A percentile compares a stretch with the other conserved stretches of the same genome.
Conservation (phyloP, 2,329 filamentous ascomycete species). For the Fusarium sp. region DNA sequence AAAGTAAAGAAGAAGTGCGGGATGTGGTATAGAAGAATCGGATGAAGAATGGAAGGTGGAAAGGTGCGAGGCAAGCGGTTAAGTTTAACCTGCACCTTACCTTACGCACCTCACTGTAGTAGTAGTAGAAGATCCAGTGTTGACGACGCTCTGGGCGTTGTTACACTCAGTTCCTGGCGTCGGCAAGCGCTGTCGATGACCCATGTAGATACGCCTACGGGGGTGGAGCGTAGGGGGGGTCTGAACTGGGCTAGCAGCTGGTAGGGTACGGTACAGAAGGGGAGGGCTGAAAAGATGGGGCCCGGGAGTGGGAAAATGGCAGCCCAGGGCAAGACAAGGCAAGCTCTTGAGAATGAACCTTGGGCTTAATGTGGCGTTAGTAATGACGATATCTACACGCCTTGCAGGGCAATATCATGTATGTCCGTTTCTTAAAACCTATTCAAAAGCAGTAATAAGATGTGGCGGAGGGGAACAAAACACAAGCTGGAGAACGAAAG, state of each 20-base stretch:
- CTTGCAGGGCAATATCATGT: neutral
- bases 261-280: neutral
- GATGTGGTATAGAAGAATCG: slow-evolving; percentile 34
- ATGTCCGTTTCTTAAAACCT: neutral
- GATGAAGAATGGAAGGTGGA: slow-evolving; percentile 17
- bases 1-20: slow-evolving; percentile 12
- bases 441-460: slow-evolving; percentile 27
- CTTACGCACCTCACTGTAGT: neutral
- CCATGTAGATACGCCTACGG: slow-evolving; percentile 22
- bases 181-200: slow-evolving; percentile 28
- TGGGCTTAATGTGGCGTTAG: slow-evolving; percentile 20
- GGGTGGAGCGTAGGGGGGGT: slow-evolving; percentile 5
- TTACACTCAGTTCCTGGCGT: slow-evolving; percentile 35
- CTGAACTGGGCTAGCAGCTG: neutral
- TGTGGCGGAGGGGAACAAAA: neutral
- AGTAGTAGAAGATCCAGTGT: slow-evolving; percentile 18
- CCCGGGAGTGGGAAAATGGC: slow-evolving; percentile 12
- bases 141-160: slow-evolving; percentile 26
- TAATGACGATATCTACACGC: slow-evolving; percentile 24
- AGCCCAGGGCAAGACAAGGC: neutral
- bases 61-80: slow-evolving; percentile 31
- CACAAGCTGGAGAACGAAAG: slow-evolving; percentile 15
- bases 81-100: slow-evolving; percentile 17
- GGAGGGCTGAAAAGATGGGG: slow-evolving; percentile 1
- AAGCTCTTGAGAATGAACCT: slow-evolving; percentile 9